phyloP scores from a whole-genome alignment of 441 rosid species.

The Populus hybrid region DNA sequence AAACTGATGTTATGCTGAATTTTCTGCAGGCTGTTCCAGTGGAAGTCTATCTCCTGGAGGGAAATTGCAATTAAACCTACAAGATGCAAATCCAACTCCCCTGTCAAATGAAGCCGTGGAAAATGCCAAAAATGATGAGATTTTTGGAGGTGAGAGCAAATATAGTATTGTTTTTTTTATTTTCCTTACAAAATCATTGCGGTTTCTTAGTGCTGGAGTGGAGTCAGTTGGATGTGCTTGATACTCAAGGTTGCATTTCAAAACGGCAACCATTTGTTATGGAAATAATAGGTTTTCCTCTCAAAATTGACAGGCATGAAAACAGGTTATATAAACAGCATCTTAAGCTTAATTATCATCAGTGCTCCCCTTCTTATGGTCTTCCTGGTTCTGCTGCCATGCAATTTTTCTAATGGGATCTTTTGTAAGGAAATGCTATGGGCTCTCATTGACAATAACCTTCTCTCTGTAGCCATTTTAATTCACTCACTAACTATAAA shows the following conservation, averaged over 20 bases:
- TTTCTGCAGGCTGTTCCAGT: conserved; percentile 17
- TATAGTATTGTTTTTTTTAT: not conserved
- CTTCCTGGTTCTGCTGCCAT: not conserved
- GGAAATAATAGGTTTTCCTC: too few species aligned
- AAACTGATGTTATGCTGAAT: not conserved
- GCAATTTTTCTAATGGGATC: too few species aligned
- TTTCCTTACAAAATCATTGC: not conserved
- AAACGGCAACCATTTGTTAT: too few species aligned
- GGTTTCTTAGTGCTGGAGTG: not conserved
- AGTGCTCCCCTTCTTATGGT: too few species aligned
- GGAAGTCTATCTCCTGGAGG: not conserved
- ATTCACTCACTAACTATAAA: not conserved
- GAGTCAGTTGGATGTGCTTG: not conserved
- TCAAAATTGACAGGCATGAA: too few species aligned
- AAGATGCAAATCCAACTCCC: conserved; percentile 19
- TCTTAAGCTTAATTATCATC: not conserved
- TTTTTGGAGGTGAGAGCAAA: conserved; percentile 21
- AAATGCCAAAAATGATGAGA: conserved; percentile 7
- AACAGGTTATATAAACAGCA: too few species aligned
- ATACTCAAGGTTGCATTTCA: too few species aligned
- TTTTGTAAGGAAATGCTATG: too few species aligned
- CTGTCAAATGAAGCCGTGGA: conserved; percentile 9
- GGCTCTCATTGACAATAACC: not conserved
- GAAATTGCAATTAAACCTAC: not conserved
- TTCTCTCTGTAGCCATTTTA: not conserved